Evolutionary conservation across 306 rosid genomes (phyloP).

Genomic region (Fragaria vesca): DNA sequence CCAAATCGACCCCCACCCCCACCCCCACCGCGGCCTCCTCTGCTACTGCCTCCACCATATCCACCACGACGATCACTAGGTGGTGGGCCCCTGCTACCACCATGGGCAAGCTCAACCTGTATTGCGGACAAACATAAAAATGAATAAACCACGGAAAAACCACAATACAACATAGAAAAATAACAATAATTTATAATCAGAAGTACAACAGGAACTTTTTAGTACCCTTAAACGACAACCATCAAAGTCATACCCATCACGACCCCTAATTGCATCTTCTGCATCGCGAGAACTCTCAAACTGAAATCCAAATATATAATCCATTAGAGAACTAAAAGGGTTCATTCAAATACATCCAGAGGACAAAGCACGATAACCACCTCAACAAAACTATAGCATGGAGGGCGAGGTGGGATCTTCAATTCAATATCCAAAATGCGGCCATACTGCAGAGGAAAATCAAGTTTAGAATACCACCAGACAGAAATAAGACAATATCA

Average conservation of each 20-base stretch:
- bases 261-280: constrained; percentile 90
- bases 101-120: constrained; percentile 99
- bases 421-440: constrained; percentile 89
- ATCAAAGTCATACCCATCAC: constrained; percentile 98
- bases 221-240: constrained; percentile 94
- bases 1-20: constrained; percentile 76
- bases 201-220: background rate
- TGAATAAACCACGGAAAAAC: background rate
- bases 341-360: background rate
- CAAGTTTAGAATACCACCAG: constrained; percentile 12
- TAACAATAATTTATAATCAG: background rate
- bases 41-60: constrained; percentile 52
- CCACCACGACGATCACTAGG: constrained; percentile 91
- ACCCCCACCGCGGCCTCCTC: constrained; percentile 54
- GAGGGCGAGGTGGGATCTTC: constrained; percentile 98
- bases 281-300: constrained; percentile 96
- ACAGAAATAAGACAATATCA: background rate
- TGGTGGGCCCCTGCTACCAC: constrained; percentile 94
- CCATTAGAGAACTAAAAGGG: background rate
- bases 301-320: constrained; percentile 40
- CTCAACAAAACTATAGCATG: constrained; percentile 97
- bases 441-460: constrained; percentile 72
- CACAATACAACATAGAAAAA: background rate
- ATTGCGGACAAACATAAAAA: constrained; percentile 25
- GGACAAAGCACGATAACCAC: constrained; percentile 32